Conservation (phyloP, 768 basidiomycete genomes). For the Termitomyces sp. region DNA sequence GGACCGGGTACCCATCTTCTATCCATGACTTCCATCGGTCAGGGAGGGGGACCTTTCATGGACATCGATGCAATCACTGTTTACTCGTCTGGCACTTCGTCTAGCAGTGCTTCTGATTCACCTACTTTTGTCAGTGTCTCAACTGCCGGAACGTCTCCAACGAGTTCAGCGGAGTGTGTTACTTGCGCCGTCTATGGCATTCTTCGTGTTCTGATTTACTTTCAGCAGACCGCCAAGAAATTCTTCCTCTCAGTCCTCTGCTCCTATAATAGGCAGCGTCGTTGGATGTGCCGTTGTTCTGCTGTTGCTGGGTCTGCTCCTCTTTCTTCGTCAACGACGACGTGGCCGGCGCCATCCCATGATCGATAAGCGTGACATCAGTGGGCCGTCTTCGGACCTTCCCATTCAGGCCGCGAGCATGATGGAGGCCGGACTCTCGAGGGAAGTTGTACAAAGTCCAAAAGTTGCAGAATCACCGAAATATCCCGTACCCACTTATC, state of each 20-base stretch:
- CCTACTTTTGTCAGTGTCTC: neutral
- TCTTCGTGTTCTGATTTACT: neutral
- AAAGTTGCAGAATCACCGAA: slow-evolving; percentile 7
- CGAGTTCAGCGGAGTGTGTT: slow-evolving; percentile 3
- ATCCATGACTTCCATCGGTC: slow-evolving; percentile 29
- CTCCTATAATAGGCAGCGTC: slow-evolving; percentile 14
- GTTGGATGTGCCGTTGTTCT: slow-evolving; percentile 25
- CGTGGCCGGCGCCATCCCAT: slow-evolving; percentile 9
- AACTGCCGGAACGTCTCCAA: neutral
- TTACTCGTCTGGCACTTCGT: slow-evolving; percentile 22
- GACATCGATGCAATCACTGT: slow-evolving; percentile 42
- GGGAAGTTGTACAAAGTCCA: neutral
- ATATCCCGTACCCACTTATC: slow-evolving; percentile 23
- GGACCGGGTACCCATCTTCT: slow-evolving; percentile 36
- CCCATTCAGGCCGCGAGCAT: slow-evolving; percentile 29
- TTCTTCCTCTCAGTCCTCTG: neutral
- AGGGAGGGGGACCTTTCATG: slow-evolving; percentile 32
- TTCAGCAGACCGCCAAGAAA: slow-evolving; percentile 1
- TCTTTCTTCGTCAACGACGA: slow-evolving; percentile 23
- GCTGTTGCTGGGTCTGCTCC: slow-evolving; percentile 15
- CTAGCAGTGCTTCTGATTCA: neutral
- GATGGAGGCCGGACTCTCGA: slow-evolving; percentile 24
- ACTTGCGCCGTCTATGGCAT: neutral
- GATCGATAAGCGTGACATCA: slow-evolving; percentile 20
- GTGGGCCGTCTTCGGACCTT: slow-evolving; percentile 20